Evolutionary conservation across 2,329 filamentous ascomycete genomes (phyloP).

Genomic region (Alternaria gansuensis): DNA sequence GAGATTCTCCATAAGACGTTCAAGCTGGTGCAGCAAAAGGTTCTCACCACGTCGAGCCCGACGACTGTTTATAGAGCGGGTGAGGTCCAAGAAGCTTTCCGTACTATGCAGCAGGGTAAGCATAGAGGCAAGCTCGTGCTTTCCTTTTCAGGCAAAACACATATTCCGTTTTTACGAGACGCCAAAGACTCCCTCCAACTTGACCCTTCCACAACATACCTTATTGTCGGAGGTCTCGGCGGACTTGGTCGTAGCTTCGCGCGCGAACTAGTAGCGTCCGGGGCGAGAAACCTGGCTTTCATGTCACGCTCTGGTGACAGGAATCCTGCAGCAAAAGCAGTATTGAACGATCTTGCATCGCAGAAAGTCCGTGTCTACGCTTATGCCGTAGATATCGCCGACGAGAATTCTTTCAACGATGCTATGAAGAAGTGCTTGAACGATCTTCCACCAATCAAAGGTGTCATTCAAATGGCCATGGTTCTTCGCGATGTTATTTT

Average conservation of each 20-base stretch:
- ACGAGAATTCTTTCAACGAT: not conserved
- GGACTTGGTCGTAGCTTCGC: slow-evolving; percentile 31
- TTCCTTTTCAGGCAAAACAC: too few relatives aligned
- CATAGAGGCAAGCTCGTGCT: not conserved
- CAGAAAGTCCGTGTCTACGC: too few relatives aligned
- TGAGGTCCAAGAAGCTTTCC: too few relatives aligned
- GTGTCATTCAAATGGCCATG: slow-evolving; percentile 29
- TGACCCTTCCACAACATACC: slow-evolving; percentile 19
- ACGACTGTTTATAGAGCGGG: too few relatives aligned
- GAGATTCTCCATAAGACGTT: too few relatives aligned
- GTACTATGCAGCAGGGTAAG: not conserved
- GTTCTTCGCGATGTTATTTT: not conserved
- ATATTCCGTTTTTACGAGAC: not conserved
- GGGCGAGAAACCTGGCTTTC: slow-evolving; percentile 27
- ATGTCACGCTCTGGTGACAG: slow-evolving; percentile 16
- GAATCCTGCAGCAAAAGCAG: too few relatives aligned
- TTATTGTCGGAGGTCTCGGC: slow-evolving; percentile 36
- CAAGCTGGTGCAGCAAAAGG: too few relatives aligned
- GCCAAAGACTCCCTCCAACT: not conserved
- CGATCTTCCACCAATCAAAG: slow-evolving; percentile 6
- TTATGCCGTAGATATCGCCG: not conserved
- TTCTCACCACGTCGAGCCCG: too few relatives aligned
- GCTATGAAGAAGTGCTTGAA: not conserved
- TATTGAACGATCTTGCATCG: slow-evolving; percentile 9
- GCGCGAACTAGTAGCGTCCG: slow-evolving; percentile 23